Evolutionary conservation across 2,329 filamentous ascomycete species (phyloP).

Genomic region (Pseudogymnoascus sp.): DNA sequence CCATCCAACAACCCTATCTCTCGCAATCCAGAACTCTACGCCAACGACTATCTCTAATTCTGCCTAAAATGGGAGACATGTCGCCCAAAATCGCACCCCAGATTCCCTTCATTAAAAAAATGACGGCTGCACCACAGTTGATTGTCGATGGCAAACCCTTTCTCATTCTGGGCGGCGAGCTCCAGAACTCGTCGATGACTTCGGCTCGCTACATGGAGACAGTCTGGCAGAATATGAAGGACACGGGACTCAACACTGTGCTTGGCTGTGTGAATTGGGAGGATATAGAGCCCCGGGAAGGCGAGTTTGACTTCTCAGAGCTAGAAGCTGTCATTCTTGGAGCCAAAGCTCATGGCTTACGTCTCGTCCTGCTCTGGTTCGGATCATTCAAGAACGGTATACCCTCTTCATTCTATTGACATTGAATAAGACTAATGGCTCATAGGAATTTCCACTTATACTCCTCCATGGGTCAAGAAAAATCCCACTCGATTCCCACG

Average conservation of each 20-base stretch:
- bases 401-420: background rate
- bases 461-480: background rate
- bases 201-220: constrained; percentile 32
- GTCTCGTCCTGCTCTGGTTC: constrained; percentile 33
- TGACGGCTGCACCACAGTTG: background rate
- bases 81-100: background rate
- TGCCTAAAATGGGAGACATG: background rate
- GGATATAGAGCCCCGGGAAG: constrained; percentile 32
- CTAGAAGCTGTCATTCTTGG: constrained; percentile 28
- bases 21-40: background rate
- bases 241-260: constrained; percentile 31
- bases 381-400: constrained; percentile 33
- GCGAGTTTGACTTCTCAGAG: constrained; percentile 30
- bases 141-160: constrained; percentile 32
- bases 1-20: background rate
- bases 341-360: constrained; percentile 27
- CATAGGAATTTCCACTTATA: background rate
- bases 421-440: constrained; percentile 13
- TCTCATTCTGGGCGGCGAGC: constrained; percentile 32
- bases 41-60: background rate
- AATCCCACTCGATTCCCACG: background rate
- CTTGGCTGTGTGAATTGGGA: constrained; percentile 33
- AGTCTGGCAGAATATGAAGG: constrained; percentile 30
- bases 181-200: constrained; percentile 34
- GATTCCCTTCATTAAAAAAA: background rate